These are phyloP conservation scores for Heritiera fomes DNA, from an alignment of 345 rosid genomes.

Conservation along the genomic window DNA sequence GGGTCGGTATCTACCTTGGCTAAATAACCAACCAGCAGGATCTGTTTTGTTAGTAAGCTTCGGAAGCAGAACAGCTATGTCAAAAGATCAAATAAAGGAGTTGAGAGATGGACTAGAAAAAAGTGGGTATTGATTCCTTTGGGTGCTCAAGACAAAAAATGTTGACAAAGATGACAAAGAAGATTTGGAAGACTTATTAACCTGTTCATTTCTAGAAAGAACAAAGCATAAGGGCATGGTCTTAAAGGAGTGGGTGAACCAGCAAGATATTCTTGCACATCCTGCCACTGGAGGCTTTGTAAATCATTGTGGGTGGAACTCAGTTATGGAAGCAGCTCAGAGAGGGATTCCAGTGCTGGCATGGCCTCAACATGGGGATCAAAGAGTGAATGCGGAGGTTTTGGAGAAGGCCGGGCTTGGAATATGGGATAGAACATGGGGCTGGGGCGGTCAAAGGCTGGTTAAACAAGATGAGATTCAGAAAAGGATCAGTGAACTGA, in stretches of 20 bases:
- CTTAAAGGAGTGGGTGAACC: conserved; percentile 44
- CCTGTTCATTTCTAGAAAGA: conserved; percentile 31
- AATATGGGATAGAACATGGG: conserved; percentile 34
- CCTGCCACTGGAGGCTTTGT: conserved; percentile 41
- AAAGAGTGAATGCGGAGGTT: conserved; percentile 40
- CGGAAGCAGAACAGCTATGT: conserved; percentile 52
- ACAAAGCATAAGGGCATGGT: conserved; percentile 34
- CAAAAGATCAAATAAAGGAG: conserved; percentile 43
- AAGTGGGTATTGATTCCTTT: conserved; percentile 37
- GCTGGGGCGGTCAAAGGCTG: conserved; percentile 12
- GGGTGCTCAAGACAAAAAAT: conserved; percentile 39
- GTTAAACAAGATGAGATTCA: conserved; percentile 42
- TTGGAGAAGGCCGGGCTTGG: conserved; percentile 35
- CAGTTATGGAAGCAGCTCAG: conserved; percentile 46
- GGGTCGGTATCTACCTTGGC: conserved; percentile 33
- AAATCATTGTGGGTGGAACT: conserved; percentile 49
- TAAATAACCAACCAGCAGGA: conserved; percentile 34
- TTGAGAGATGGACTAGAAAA: conserved; percentile 41
- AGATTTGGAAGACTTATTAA: conserved; percentile 29
- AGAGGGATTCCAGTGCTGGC: conserved; percentile 43
- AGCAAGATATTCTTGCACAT: conserved; percentile 38
- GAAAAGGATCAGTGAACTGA: conserved; percentile 23
- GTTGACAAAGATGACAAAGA: conserved; percentile 47
- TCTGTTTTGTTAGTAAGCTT: conserved; percentile 52
- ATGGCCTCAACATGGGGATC: conserved; percentile 53